Evolutionary conservation across 139 green algal genomes (phyloP).

Genomic region (Yamagishiella unicocca): DNA sequence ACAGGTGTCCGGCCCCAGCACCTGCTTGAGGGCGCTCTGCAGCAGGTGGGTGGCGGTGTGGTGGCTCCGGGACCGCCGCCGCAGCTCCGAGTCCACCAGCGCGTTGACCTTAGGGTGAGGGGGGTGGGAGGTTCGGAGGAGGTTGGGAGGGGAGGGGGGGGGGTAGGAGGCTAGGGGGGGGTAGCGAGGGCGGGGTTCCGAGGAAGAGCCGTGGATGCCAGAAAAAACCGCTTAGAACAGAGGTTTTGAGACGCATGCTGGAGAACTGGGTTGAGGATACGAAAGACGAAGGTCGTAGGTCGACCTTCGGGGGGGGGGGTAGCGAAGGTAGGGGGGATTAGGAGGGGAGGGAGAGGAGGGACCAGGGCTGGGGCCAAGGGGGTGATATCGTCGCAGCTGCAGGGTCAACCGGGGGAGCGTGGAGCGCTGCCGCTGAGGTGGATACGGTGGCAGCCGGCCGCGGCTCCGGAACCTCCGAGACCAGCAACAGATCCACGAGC

Average conservation of each 20-base stretch:
- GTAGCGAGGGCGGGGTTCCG: not conserved
- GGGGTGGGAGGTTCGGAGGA: not conserved
- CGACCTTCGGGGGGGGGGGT: too few species aligned
- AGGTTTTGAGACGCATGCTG: too few species aligned
- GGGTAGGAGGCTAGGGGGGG: not conserved
- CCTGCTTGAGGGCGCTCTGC: slow-evolving; percentile 76
- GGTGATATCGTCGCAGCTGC: too few species aligned
- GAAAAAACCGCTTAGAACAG: too few species aligned
- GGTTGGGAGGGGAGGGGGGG: not conserved
- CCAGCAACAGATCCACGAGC: too few species aligned
- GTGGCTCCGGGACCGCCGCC: slow-evolving; percentile 68
- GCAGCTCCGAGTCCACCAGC: slow-evolving; percentile 70
- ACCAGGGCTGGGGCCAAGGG: not conserved
- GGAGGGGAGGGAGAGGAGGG: not conserved
- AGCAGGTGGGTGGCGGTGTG: slow-evolving; percentile 97
- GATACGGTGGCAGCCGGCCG: too few species aligned
- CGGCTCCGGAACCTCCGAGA: too few species aligned
- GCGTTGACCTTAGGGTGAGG: slow-evolving; percentile 65
- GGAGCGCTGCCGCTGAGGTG: too few species aligned
- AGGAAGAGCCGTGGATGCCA: too few species aligned
- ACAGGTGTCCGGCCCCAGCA: slow-evolving; percentile 85
- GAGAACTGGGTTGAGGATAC: too few species aligned
- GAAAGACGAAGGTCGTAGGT: too few species aligned
- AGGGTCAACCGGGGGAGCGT: too few species aligned
- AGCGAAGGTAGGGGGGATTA: not conserved